Percentiles rank a stretch among this genome's conserved stretches.
These are phyloP conservation scores for Spizellomyces sp. DNA, from an alignment of 192 early-diverging fungal genomes.

Conservation along the genomic window DNA sequence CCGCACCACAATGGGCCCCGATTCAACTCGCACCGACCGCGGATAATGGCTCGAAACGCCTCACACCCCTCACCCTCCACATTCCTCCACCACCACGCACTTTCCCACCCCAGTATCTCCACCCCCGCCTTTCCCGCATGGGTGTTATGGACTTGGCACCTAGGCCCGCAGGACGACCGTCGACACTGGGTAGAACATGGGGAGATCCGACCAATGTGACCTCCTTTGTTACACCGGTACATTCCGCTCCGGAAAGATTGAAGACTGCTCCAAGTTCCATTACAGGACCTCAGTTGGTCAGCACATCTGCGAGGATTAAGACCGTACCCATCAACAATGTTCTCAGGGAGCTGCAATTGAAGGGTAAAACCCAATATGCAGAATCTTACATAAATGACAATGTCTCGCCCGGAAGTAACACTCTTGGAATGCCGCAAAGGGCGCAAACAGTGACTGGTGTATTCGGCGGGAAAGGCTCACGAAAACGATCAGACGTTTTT, in stretches of 20 bases:
- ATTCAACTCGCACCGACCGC: not conserved
- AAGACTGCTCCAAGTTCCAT: not conserved
- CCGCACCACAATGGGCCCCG: not conserved
- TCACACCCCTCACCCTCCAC: not conserved
- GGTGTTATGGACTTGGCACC: not conserved
- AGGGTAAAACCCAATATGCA: not conserved
- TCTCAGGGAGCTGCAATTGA: not conserved
- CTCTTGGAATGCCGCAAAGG: not conserved
- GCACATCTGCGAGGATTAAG: not conserved
- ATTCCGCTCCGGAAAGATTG: not conserved
- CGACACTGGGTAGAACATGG: not conserved
- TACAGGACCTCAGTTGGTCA: not conserved
- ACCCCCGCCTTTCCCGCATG: not conserved
- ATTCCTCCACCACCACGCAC: slow-evolving; percentile 4
- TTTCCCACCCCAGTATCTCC: not conserved
- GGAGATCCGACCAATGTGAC: not conserved
- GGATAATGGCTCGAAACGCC: not conserved
- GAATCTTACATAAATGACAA: not conserved
- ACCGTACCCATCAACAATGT: slow-evolving; percentile 1
- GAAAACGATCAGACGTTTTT: too few relatives aligned
- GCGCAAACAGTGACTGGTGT: not conserved
- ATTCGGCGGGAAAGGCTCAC: too few relatives aligned
- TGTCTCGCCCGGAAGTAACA: not conserved
- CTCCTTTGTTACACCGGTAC: not conserved
- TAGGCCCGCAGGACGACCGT: not conserved